These are phyloP conservation scores for Pyrenochaeta sp. DNA, from an alignment of 2,329 filamentous ascomycete species.

Conservation along the genomic window DNA sequence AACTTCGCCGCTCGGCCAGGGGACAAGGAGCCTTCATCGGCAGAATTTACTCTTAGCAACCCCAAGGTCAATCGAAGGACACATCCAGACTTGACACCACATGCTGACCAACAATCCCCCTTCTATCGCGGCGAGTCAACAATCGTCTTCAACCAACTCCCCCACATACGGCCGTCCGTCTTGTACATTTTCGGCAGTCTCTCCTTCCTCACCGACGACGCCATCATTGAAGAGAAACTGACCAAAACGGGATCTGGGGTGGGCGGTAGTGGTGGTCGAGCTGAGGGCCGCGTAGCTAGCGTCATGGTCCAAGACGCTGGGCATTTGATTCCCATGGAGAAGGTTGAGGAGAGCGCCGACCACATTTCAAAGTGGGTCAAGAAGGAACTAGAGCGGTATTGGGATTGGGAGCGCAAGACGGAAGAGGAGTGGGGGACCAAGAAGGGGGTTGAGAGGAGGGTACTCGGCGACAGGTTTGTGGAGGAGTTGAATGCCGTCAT, in stretches of 20 bases:
- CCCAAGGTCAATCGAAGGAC: constrained; percentile 48
- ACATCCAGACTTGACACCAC: constrained; percentile 51
- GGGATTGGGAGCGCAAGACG: constrained; percentile 39
- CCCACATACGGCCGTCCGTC: constrained; percentile 67
- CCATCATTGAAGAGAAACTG: constrained; percentile 66
- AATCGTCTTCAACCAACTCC: constrained; percentile 64
- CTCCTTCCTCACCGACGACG: constrained; percentile 63
- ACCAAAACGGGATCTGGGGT: constrained; percentile 68
- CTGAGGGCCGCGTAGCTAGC: constrained; percentile 71
- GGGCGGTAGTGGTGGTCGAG: constrained; percentile 71
- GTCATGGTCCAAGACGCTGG: constrained; percentile 71
- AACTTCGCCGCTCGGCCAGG: constrained; percentile 57
- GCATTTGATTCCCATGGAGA: constrained; percentile 86
- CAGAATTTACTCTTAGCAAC: constrained; percentile 35
- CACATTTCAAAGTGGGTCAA: constrained; percentile 49
- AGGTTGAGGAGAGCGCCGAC: constrained; percentile 71
- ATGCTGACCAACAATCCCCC: constrained; percentile 51
- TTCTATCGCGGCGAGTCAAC: constrained; percentile 74
- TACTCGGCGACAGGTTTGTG: constrained; percentile 37
- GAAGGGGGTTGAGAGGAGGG: constrained; percentile 38
- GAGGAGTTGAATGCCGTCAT: constrained; percentile 34
- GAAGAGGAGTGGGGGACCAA: constrained; percentile 40
- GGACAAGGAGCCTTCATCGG: constrained; percentile 54
- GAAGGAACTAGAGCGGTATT: constrained; percentile 48
- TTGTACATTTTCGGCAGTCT: constrained; percentile 67